Conservation (phyloP, 371 early-diverging fungal genomes). For the Lichtheimia ramosa region DNA sequence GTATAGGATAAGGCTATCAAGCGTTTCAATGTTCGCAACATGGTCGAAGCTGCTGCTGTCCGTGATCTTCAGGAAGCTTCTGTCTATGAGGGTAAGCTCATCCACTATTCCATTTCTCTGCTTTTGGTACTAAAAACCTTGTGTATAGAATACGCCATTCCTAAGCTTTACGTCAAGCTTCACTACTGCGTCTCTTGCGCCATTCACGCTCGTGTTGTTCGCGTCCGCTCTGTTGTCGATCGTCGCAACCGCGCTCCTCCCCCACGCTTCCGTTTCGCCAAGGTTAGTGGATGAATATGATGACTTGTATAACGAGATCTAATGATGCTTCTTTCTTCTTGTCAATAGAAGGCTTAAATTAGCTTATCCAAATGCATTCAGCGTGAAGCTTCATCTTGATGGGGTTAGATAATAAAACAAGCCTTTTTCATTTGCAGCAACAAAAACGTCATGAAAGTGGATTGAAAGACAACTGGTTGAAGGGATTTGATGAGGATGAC, state of each 20-base stretch:
- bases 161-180: constrained; percentile 96
- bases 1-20: constrained; percentile 96
- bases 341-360: constrained; percentile 1
- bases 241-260: constrained; percentile 94
- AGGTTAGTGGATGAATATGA: constrained; percentile 22
- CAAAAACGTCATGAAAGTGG: too few relatives aligned
- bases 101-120: background rate
- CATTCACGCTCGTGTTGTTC: constrained; percentile 95
- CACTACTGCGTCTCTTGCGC: constrained; percentile 98
- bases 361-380: too few relatives aligned
- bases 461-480: too few relatives aligned
- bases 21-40: constrained; percentile 94
- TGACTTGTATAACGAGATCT: background rate
- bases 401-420: too few relatives aligned
- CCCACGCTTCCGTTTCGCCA: constrained; percentile 78
- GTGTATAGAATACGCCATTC: constrained; percentile 82
- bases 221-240: constrained; percentile 86
- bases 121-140: background rate
- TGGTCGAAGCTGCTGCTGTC: constrained; percentile 96
- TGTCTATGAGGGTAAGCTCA: constrained; percentile 77
- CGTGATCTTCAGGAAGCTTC: constrained; percentile 95
- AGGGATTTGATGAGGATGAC: too few relatives aligned
- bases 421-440: too few relatives aligned
- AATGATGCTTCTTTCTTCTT: background rate
- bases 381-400: too few relatives aligned